These are phyloP conservation scores for Pachyrhizus erosus DNA, from an alignment of 306 rosid genomes.

Conservation along the genomic window DNA sequence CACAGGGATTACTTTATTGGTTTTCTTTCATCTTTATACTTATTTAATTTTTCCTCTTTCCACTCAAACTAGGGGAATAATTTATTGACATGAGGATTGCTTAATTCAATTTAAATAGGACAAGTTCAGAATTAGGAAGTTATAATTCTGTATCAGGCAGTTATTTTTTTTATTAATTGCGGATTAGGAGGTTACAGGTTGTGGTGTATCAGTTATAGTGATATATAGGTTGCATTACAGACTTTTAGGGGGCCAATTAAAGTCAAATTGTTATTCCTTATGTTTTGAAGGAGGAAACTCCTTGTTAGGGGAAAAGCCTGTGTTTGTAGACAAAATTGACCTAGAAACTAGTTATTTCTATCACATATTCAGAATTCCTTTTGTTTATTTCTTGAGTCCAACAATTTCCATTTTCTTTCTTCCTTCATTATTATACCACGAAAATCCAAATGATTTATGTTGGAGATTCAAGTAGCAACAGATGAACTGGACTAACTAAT, in stretches of 20 bases:
- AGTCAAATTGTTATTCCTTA: neutral
- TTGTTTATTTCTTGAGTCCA: neutral
- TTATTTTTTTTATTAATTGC: neutral
- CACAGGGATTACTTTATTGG: neutral
- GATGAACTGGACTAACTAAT: neutral
- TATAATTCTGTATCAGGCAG: neutral
- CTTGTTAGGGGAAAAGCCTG: neutral
- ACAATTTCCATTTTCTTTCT: neutral
- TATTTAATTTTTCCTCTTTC: neutral
- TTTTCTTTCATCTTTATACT: neutral
- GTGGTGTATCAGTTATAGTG: neutral
- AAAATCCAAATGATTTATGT: too few species aligned
- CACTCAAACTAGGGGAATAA: neutral
- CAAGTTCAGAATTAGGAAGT: neutral
- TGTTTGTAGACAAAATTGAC: neutral
- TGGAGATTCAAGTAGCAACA: neutral
- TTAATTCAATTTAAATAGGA: neutral
- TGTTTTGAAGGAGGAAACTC: neutral
- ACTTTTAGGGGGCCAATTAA: neutral
- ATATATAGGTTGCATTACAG: neutral
- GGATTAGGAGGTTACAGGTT: neutral
- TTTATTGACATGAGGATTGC: neutral
- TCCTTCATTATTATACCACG: neutral
- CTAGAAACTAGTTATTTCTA: neutral
- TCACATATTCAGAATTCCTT: neutral